Conservation (phyloP, 345 rosid genomes). For the Gossypioides kirkii region DNA sequence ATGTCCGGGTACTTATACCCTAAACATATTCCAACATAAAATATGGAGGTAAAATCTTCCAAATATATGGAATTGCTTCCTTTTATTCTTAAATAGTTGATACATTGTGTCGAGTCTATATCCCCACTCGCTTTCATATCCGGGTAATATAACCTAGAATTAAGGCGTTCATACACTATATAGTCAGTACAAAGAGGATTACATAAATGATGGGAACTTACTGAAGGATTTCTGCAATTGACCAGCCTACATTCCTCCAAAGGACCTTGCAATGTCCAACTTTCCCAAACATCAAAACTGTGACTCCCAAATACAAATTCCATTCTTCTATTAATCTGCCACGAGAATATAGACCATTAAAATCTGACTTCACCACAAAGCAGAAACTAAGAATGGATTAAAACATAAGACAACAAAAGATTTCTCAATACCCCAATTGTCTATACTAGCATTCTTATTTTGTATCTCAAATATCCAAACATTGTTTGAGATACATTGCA, state of each 20-base stretch:
- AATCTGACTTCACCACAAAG: background rate
- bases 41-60: too few relatives aligned
- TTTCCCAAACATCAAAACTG: conserved; percentile 98
- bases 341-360: conserved; percentile 6
- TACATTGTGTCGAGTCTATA: too few relatives aligned
- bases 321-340: conserved; percentile 91
- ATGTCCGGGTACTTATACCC: too few relatives aligned
- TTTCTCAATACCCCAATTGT: background rate
- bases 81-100: too few relatives aligned
- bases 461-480: background rate
- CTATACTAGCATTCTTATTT: background rate
- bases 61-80: too few relatives aligned
- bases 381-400: background rate
- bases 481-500: background rate
- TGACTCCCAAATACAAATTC: conserved; percentile 97
- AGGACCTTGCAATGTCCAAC: conserved; percentile 91
- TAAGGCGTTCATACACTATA: too few relatives aligned
- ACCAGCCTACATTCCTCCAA: conserved; percentile 83
- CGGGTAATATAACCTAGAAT: too few relatives aligned
- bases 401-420: background rate
- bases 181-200: background rate
- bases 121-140: too few relatives aligned
- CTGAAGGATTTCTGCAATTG: conserved; percentile 77
- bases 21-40: too few relatives aligned
- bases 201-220: conserved; percentile 22